phyloP scores from a whole-genome alignment of 1,284 basidiomycete species.

The Leccinum fuscescens region DNA sequence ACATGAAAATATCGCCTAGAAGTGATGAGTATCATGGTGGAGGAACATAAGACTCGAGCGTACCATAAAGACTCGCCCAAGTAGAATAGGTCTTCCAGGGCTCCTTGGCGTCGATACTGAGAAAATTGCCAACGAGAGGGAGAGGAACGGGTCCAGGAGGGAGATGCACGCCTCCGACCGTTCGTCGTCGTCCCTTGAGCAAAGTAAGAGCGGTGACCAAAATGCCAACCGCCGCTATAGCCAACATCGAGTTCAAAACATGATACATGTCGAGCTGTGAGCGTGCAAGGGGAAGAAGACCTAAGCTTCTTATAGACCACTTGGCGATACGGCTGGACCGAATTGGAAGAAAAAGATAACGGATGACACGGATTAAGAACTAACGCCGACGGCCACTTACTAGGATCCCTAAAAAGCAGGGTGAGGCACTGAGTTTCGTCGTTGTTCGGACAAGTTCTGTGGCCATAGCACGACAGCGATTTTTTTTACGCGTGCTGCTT shows the following conservation, averaged over 20 bases:
- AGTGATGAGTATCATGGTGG: background rate
- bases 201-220: slow-evolving; percentile 4
- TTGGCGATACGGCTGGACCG: background rate
- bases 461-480: background rate
- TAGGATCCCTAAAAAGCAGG: background rate
- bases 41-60: background rate
- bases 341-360: background rate
- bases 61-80: slow-evolving; percentile 24
- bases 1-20: slow-evolving; percentile 24
- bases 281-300: background rate
- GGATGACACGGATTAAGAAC: slow-evolving; percentile 29
- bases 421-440: background rate
- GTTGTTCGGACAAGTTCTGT: background rate
- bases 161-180: slow-evolving; percentile 5
- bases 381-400: background rate
- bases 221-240: background rate
- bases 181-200: slow-evolving; percentile 9
- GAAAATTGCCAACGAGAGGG: slow-evolving; percentile 23
- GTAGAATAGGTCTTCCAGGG: slow-evolving; percentile 25
- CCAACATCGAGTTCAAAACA: slow-evolving; percentile 1
- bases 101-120: slow-evolving; percentile 20
- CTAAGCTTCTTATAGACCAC: slow-evolving; percentile 7
- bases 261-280: slow-evolving; percentile 5
- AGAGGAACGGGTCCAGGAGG: slow-evolving; percentile 25
- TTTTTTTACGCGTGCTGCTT: background rate